phyloP scores from a whole-genome alignment of 1,284 basidiomycete species.

The Marasmius fiardii region DNA sequence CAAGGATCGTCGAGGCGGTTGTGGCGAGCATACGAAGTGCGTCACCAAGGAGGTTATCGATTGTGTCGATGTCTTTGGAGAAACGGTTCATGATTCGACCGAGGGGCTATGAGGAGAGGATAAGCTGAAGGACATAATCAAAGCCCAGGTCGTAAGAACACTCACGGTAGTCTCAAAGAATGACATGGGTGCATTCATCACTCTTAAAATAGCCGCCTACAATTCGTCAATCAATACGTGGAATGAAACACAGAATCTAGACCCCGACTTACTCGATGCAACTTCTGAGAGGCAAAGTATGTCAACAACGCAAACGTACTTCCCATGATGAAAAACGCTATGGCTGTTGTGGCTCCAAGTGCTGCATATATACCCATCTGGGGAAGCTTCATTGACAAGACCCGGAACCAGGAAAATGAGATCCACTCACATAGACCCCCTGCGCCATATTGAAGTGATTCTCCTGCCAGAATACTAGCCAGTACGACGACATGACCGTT shows the following conservation, averaged over 20 bases:
- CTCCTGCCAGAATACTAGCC: slow-evolving; percentile 76
- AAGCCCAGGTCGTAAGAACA: slow-evolving; percentile 3
- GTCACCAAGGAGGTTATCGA: slow-evolving; percentile 79
- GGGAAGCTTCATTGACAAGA: slow-evolving; percentile 1
- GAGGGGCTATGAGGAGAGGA: slow-evolving; percentile 51
- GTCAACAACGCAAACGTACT: slow-evolving; percentile 50
- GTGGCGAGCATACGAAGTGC: slow-evolving; percentile 72
- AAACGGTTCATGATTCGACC: slow-evolving; percentile 90
- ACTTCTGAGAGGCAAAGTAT: slow-evolving; percentile 54
- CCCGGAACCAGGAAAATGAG: slow-evolving; percentile 1
- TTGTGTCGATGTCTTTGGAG: slow-evolving; percentile 81
- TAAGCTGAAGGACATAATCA: background rate
- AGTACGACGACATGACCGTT: slow-evolving; percentile 64
- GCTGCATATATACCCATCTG: slow-evolving; percentile 70
- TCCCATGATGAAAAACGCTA: slow-evolving; percentile 55
- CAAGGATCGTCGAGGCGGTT: slow-evolving; percentile 65
- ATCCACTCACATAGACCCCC: slow-evolving; percentile 55
- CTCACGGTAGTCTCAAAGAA: slow-evolving; percentile 85
- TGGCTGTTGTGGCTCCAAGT: slow-evolving; percentile 47
- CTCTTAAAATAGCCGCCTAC: slow-evolving; percentile 54
- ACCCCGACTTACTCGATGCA: slow-evolving; percentile 27
- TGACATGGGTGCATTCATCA: slow-evolving; percentile 78
- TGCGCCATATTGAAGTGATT: slow-evolving; percentile 46
- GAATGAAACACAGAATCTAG: background rate
- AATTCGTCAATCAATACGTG: slow-evolving; percentile 26